phyloP scores from a whole-genome alignment of 1,284 basidiomycete genomes.

The Kwoniella shivajii region DNA sequence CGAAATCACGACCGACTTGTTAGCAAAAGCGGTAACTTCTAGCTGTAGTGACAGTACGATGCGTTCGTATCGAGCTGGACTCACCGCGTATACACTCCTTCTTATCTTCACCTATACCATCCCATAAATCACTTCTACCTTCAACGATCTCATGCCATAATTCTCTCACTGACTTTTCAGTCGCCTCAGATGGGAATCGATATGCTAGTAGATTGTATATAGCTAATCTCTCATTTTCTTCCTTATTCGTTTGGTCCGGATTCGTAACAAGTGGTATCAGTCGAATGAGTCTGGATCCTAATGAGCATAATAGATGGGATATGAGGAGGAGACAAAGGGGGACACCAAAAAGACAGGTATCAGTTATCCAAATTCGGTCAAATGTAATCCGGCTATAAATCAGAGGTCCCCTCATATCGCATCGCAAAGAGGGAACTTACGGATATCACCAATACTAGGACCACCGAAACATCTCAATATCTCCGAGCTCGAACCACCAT shows the following conservation, averaged over 20 bases:
- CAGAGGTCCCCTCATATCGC: no score
- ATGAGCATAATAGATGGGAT: neutral
- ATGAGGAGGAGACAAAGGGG: neutral
- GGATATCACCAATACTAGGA: slow-evolving; percentile 57
- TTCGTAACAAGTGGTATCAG: slow-evolving; percentile 54
- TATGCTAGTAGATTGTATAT: slow-evolving; percentile 77
- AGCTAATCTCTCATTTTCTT: slow-evolving; percentile 57
- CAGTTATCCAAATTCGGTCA: neutral
- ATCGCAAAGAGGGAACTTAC: slow-evolving; percentile 34
- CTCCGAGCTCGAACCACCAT: slow-evolving; percentile 57
- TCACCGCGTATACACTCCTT: slow-evolving; percentile 66
- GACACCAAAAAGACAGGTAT: neutral
- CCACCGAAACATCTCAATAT: slow-evolving; percentile 57
- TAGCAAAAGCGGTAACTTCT: neutral
- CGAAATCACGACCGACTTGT: neutral
- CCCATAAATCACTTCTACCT: slow-evolving; percentile 80
- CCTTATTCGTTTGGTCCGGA: slow-evolving; percentile 20
- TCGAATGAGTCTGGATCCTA: slow-evolving; percentile 58
- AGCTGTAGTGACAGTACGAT: neutral
- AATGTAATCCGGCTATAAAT: neutral
- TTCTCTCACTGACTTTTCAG: slow-evolving; percentile 77
- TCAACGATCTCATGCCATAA: slow-evolving; percentile 93
- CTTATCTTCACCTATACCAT: slow-evolving; percentile 84
- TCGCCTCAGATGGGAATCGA: slow-evolving; percentile 68
- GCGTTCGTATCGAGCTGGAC: slow-evolving; percentile 7